phyloP scores from a whole-genome alignment of 2,329 filamentous ascomycete species.

The Pseudovirgaria hyperparasitica region DNA sequence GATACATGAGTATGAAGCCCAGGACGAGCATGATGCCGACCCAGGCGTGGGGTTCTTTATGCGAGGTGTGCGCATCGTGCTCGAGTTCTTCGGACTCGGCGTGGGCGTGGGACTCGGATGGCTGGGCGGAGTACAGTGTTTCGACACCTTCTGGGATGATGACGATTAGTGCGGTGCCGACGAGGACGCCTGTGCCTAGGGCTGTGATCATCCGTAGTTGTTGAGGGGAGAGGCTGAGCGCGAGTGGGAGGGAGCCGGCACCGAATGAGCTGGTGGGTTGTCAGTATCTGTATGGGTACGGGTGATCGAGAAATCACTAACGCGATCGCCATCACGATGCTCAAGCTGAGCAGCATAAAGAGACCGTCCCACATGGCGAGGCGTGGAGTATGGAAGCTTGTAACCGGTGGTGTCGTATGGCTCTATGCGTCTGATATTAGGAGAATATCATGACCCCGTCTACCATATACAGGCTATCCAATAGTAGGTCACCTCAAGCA shows the following conservation, averaged over 20 bases:
- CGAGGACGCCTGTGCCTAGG: constrained; percentile 83
- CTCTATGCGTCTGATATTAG: too few species aligned
- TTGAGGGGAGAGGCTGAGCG: constrained; percentile 73
- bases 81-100: constrained; percentile 13
- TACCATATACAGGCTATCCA: too few species aligned
- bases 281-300: constrained; percentile 8
- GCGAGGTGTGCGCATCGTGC: constrained; percentile 13
- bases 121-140: constrained; percentile 55
- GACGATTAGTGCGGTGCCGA: constrained; percentile 89
- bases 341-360: constrained; percentile 50
- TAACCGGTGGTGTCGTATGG: too few species aligned
- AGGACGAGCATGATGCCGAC: constrained; percentile 77
- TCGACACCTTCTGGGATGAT: constrained; percentile 97
- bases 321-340: constrained; percentile 53
- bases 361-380: constrained; percentile 46
- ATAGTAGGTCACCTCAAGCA: too few species aligned
- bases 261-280: constrained; percentile 65
- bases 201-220: constrained; percentile 84
- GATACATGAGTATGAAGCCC: constrained; percentile 93
- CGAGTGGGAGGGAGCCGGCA: constrained; percentile 79
- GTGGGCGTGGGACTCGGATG: constrained; percentile 12
- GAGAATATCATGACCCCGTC: too few species aligned
- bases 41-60: constrained; percentile 53
- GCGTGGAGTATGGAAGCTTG: too few species aligned
- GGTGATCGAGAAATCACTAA: constrained; percentile 24